These are phyloP conservation scores for Thielaviopsis punctulata DNA, from an alignment of 2,329 filamentous ascomycete species.

Conservation along the genomic window DNA sequence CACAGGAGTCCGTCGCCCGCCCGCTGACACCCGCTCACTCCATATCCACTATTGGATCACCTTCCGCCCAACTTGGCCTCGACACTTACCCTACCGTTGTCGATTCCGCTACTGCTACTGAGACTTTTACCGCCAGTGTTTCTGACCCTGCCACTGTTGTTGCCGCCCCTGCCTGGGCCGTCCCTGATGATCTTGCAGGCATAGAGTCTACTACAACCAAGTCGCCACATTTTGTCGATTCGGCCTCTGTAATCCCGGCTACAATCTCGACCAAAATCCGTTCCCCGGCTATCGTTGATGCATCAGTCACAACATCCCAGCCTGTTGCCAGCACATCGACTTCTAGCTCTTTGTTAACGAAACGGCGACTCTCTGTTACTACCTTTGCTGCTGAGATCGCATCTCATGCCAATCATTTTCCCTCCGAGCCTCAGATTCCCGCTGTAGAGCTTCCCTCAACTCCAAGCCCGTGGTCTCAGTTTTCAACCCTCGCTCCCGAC, in stretches of 20 bases:
- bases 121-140: not conserved
- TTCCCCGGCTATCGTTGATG: not conserved
- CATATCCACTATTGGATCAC: not conserved
- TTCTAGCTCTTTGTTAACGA: slow-evolving; percentile 25
- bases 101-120: not conserved
- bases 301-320: not conserved
- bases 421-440: slow-evolving; percentile 35
- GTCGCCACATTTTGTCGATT: not conserved
- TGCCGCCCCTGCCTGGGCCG: not conserved
- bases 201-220: not conserved
- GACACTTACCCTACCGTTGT: not conserved
- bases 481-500: not conserved
- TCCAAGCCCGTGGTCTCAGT: slow-evolving; percentile 18
- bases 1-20: not conserved
- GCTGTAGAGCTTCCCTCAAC: slow-evolving; percentile 46
- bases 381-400: slow-evolving; percentile 33
- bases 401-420: slow-evolving; percentile 46
- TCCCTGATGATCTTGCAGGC: not conserved
- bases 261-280: not conserved
- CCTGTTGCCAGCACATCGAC: slow-evolving; percentile 12
- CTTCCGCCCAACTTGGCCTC: not conserved
- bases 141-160: not conserved
- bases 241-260: not conserved
- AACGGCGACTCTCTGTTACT: slow-evolving; percentile 8
- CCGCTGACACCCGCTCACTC: not conserved